Base-by-base conservation (phyloP, 73 alveolate species). In the Tetrahymena thermophila region DNA sequence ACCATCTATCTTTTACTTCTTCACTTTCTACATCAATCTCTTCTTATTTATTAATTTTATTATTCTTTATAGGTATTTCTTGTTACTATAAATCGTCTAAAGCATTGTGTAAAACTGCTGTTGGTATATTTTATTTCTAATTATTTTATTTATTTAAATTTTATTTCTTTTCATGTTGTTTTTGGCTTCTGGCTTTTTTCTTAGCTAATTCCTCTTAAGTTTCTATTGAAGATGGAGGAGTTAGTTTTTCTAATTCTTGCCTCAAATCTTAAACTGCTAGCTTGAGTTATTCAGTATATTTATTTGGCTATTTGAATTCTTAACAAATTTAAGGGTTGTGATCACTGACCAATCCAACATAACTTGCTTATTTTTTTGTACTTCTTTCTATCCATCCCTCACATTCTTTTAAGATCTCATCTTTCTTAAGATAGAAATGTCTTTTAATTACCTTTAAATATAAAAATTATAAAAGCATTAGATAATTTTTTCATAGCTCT, bases 391-490 rank as follows among this genome's bases (percentile, higher is more conserved):
- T 94, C 99, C 99, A 99, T 28, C 96, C 97, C 43, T 96, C 94
- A 28, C 98, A 98, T 94, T 98, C 99, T 94, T 97, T 97, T 84
- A 99, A 94, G 58, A 99, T 98, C 96, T 98, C 99, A 10, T 96
- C 98, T 96, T 97, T 98, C 96, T 99, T 99, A 43, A 99, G 94
- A 96, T 98, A 98, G 97, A 99, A 99, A 85, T 98, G 99, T 94
- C 99, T 96, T 95, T 97, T 96, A 23, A 98, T 94, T n/a, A 71
- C 89, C 89, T 71, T 6, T 28, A 4, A 19, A 71, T 28, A 28
- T 56, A 8, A 2, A 40, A 40, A 23, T 58, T 7, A 58, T 58
- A 31, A n/a, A 71, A 71, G n/a, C 0, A 6, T 71, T 71, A 25
- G 42, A 71, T 9, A n/a, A n/a, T n/a, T n/a, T n/a, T n/a, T n/a